Base-by-base conservation (phyloP, 371 early-diverging fungal species). In the Rhizopus delemar region DNA sequence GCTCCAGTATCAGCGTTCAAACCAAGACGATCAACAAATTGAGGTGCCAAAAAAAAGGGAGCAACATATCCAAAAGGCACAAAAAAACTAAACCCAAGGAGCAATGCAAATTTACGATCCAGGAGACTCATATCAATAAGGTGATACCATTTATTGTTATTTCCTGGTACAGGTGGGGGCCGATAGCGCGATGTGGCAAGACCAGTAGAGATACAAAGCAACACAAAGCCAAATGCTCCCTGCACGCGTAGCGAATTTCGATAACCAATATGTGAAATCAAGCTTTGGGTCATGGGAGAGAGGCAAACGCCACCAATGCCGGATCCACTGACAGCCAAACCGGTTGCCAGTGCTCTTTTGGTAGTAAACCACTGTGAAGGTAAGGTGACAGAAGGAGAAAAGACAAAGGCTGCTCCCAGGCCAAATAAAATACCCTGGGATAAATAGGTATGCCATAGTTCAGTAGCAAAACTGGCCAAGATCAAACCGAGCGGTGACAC, bases 331-430 rank as follows among this genome's bases (percentile, higher is more conserved):
- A 90, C 84, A 3, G 83, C 86, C 45, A 92, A 73, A 2, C 94
- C 94, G 2, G 87, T 89, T 1, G 93, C 93, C 57, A 92, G 66
- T 0, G 90, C 92, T 33, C 90, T 79, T 9, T 70, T 70, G 38
- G 71, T 77, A 9, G 80, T 74, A 64, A 93, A 94, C 89, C 90
- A 93, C 65, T 90, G 87, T 0, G 86, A 67, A 8, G 88, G 85
- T 8, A 89, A 66, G 0, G 85, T 79, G 11, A 91, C 63, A 6
- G 86, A 81, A 3, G 90, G 80, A 29, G 85, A 80, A 65, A 84
- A 90, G 4, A 76, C 69, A 57, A 90, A 66, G 53, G 81, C 69
- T 7, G 63, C 68, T 16, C 83, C 84, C 11, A 81, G 15, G 5
- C 87, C 87, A 59, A 77, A 84, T 1, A 87, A 55, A 29, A 86